Evolutionary conservation across 805 yeast species (phyloP), one percentile per base, ranked within the genome.

Genomic region (Zygosaccharomyces siamensis): DNA sequence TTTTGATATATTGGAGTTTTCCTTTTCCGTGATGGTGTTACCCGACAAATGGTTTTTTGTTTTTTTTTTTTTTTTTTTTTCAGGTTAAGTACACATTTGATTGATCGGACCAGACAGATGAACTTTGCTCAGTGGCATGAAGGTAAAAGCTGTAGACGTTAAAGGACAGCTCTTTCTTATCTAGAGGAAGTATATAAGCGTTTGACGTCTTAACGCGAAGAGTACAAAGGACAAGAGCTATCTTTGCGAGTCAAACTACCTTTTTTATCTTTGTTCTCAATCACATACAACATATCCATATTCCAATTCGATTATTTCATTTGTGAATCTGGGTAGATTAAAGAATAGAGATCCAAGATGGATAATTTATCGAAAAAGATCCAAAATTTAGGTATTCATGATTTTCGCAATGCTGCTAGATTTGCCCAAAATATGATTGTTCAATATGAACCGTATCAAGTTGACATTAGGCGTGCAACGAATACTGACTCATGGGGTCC

Each of bases 401-500:
- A 68, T 54, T 59, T 71, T 27, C 59, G 72, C 27, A 71, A 70
- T 48, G 72, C 69, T 3, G 73, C 72, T 1, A 58, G 75, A 39
- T 62, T 60, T 43, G 70, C 72, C 2, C 75, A 71, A 50, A 70
- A 70, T 52, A 59, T 69, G 39, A 57, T 70, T 23, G 66, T 70
- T 11, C 69, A 69, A 47, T 66, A 68, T 41, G 68, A 66, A 41
- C 67, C 73, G 2, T 66, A 66, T 47, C 72, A 67, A 48, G 59
- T 64, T 3, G 69, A 66, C 51, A 65, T 75, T 3, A 61, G 78
- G 44, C 72, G 72, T 46, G 72, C 78, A 5, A 75, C 79, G 12
- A 76, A 74, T 44, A 76, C 78, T 4, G 80, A 76, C 55, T 57
- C 74, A 5, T 76, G 80, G 80, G 80, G 80, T 1, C 80, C 80